phyloP scores from a whole-genome alignment of 139 green algal species.

The Haematococcus lacustris region DNA sequence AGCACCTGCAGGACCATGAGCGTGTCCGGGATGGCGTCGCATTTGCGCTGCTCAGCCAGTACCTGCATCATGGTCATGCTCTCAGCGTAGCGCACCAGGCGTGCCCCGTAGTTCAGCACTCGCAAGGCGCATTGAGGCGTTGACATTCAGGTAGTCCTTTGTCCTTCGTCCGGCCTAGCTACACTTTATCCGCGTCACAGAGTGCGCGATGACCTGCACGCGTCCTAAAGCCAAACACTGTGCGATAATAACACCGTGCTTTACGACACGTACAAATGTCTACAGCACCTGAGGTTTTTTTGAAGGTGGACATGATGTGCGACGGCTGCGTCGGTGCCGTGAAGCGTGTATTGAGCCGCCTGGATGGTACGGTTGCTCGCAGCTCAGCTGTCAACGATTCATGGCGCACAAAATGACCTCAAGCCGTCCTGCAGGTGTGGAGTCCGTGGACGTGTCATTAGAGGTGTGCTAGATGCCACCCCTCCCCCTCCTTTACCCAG shows the following conservation, averaged over 20 bases:
- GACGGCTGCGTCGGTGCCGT: conserved; percentile 48
- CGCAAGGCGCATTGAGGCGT: too few species aligned
- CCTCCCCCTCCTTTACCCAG: too few species aligned
- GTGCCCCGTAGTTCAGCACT: too few species aligned
- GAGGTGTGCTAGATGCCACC: too few species aligned
- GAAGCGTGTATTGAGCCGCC: conserved; percentile 45
- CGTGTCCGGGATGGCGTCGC: conserved; percentile 53
- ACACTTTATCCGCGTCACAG: too few species aligned
- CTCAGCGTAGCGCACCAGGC: conserved; percentile 63
- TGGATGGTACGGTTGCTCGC: conserved; percentile 25
- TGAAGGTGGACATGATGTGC: conserved; percentile 62
- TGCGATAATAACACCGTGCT: neutral
- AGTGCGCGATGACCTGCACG: too few species aligned
- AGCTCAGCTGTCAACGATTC: neutral
- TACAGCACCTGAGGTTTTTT: too few species aligned
- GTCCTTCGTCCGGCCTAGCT: too few species aligned
- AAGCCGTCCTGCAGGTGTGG: conserved; percentile 34
- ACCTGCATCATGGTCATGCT: conserved; percentile 75
- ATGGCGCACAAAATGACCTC: neutral
- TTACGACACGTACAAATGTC: neutral
- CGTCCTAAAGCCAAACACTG: too few species aligned
- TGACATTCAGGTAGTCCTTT: too few species aligned
- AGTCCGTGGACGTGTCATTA: conserved; percentile 53
- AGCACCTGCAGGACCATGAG: conserved; percentile 54
- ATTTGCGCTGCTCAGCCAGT: conserved; percentile 77